phyloP scores from a whole-genome alignment of 257 asterid genomes.

The Haberlea rhodopensis region DNA sequence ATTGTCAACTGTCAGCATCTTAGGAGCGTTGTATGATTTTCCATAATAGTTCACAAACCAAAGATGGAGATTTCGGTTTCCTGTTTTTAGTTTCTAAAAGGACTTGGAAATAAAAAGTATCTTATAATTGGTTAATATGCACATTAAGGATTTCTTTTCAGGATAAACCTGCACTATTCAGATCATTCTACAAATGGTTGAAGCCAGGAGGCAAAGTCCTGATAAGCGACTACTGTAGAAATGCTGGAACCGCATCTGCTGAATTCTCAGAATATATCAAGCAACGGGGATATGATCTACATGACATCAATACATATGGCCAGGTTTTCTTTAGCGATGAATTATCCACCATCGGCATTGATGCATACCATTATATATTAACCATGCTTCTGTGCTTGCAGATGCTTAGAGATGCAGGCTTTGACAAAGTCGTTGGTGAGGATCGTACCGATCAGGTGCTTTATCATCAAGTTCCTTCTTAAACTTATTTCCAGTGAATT shows the following conservation, averaged over 20 bases:
- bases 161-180: conserved; percentile 93
- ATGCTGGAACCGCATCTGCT: conserved; percentile 62
- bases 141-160: conserved; percentile 30
- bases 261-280: conserved; percentile 73
- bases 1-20: too few species aligned
- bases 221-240: conserved; percentile 89
- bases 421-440: conserved; percentile 76
- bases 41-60: too few species aligned
- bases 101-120: too few species aligned
- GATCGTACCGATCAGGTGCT: conserved; percentile 91
- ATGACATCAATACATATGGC: conserved; percentile 75
- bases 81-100: too few species aligned
- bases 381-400: conserved; percentile 28
- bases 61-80: too few species aligned
- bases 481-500: neutral
- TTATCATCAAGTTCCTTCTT: neutral
- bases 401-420: conserved; percentile 96
- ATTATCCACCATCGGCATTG: neutral
- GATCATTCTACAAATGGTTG: conserved; percentile 90
- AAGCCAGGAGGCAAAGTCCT: conserved; percentile 97
- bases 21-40: too few species aligned
- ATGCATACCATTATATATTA: neutral
- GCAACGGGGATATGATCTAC: conserved; percentile 91
- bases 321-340: conserved; percentile 43
- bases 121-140: neutral